Evolutionary conservation across 495 filamentous ascomycete species (phyloP), one percentile per base, ranked within the genome.

Genomic region (Aspergillus bridgeri): DNA sequence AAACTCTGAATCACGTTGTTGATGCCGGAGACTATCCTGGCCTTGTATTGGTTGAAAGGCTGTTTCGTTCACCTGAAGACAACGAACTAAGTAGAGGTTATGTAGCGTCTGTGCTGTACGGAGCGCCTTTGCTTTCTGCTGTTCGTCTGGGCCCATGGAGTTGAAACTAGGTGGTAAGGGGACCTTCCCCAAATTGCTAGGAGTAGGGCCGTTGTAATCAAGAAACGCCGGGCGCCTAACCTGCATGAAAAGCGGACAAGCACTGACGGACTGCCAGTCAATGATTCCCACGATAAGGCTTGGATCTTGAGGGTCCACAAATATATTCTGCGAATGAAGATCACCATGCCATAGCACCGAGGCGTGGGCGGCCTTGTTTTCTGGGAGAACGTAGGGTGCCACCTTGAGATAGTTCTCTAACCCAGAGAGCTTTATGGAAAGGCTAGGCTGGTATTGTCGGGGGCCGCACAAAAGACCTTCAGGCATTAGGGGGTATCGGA

Each of bases 191-290:
- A 67, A 47, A 21, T 51, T 46, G 51, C 61, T 54, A 42, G 59
- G 65, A 51, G 56, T 25, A 8, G 65, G 65, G 33, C 59, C 62
- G n/a, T 59, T 58, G 56, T 67, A 67, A 49, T 65, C 61, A 15
- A 66, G 61, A 60, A 69, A 61, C 13, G 53, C 65, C 23, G 69
- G 67, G 21, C 48, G 60, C n/a, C 38, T 33, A 33, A 53, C 60
- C 47, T 69, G 67, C 45, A 58, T 60, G 29, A 63, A 69, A 56
- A 69, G 61, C 18, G 67, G 65, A 44, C 48, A 54, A 0, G 50
- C 49, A 53, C 62, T 60, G 44, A 55, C 42, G 44, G 59, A 65
- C 55, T 69, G 67, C 67, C 67, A 69, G 58, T 67, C 64, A 44
- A 69, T 63, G 23, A 67, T 65, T 24, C 65, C 64, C 3, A 60